A percentile compares a stretch with the other conserved stretches of the same genome.
phyloP scores from a whole-genome alignment of 208 protist genomes.

The Plasmodiophora brassicae region DNA sequence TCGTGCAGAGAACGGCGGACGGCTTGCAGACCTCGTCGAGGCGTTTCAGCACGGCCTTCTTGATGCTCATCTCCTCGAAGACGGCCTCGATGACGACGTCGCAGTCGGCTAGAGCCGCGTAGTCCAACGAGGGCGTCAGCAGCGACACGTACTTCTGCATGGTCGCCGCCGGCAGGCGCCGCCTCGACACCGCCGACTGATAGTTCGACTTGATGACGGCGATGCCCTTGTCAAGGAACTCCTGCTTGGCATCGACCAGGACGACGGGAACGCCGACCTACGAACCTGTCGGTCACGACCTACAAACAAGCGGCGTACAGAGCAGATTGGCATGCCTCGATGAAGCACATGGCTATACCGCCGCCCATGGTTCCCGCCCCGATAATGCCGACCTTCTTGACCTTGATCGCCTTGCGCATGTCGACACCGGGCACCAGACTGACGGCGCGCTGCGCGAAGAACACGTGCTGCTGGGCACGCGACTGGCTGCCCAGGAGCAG shows the following conservation, averaged over 20 bases:
- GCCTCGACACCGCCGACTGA: constrained; percentile 26
- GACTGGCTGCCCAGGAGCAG: neutral
- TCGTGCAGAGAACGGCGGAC: constrained; percentile 52
- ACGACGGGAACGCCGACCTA: neutral
- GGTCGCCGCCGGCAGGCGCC: neutral
- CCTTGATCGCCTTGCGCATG: neutral
- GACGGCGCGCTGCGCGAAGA: neutral
- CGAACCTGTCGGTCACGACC: neutral
- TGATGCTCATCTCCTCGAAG: constrained; percentile 53
- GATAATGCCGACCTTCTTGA: constrained; percentile 58
- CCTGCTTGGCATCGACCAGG: constrained; percentile 35
- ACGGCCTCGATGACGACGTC: constrained; percentile 56
- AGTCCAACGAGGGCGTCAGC: neutral
- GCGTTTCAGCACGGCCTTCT: constrained; percentile 44
- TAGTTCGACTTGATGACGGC: neutral
- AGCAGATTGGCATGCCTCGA: neutral
- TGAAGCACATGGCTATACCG: constrained; percentile 58
- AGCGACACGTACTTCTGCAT: constrained; percentile 38
- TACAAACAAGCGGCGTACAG: neutral
- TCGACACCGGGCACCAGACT: constrained; percentile 35
- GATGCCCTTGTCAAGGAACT: constrained; percentile 35
- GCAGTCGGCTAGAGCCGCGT: constrained; percentile 33
- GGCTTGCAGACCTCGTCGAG: neutral
- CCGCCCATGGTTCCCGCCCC: constrained; percentile 69
- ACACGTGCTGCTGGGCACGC: constrained; percentile 10